Base-by-base conservation (phyloP, 495 filamentous ascomycete genomes). In the Neurospora sp. region DNA sequence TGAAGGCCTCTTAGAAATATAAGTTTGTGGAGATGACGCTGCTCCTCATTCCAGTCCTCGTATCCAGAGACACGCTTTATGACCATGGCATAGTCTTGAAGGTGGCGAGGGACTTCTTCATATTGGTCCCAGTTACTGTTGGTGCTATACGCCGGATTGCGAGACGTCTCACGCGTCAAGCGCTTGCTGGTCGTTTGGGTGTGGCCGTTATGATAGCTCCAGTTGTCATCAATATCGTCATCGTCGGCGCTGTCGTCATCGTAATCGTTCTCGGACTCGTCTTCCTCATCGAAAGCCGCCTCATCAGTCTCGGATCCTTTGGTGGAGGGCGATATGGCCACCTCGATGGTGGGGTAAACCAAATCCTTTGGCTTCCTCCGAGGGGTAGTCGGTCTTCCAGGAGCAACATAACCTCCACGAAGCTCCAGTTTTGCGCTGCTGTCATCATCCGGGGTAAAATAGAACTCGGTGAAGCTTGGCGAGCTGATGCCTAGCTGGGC, bases 61-160 rank as follows among this genome's bases (percentile, higher is more conserved):
- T 59, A 75, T 18, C 76, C 78, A 18, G 77, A 73, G 12, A 81
- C 35, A 27, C 45, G n/a, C n/a, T 35, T 59, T n/a, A 77, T 16
- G 1, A 22, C 12, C 9, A 39, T 39, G 3, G 73, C 59, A 65
- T 79, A 80, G 8, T 81, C 78, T 16, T 68, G 70, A 0, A 76
- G 45, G 35, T 69, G 22, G 6, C 69, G 47, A 1, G 78, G 74
- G 4, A 78, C 70, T 4, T 38, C 44, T 27, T 74, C 77, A 35
- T 79, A 78, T 20, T 53, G 22, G 41, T 76, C 76, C 80, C 80
- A 81, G 74, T 81, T 74, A 68, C 75, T 77, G 74, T 73, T 75
- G 44, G 37, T 69, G 42, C 65, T 71, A 70, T 75, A n/a, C 10
- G n/a, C 27, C n/a, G 53, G 53, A 37, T 65, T 65, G 12, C 53